Base-by-base conservation (phyloP, 192 early-diverging fungal species). In the Helicostylum pulchrum region DNA sequence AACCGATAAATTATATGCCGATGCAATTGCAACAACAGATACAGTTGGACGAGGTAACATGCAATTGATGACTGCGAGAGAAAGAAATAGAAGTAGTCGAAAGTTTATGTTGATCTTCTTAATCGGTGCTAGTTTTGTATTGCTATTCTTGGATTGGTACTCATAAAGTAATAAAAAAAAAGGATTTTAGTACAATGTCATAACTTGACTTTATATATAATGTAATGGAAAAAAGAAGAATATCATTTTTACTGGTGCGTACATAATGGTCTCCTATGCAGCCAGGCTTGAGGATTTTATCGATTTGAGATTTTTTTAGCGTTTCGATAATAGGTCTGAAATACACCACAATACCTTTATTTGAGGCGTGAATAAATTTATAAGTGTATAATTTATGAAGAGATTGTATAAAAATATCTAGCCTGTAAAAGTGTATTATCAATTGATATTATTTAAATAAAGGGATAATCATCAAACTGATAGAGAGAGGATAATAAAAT, bases 121-220 rank as follows among this genome's bases (percentile, higher is more conserved):
- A 34, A 79, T 92, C 19, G 75, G 84, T 52, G 84, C 88, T 5
- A 90, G 88, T 53, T 67, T 89, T 55, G 86, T 92, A 19, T 64
- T 92, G 20, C 60, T 92, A 36, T 92, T 92, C 64, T 72, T 92
- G 62, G 90, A 92, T 60, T 92, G 90, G 90, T 92, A 86, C 48
- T 70, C 68, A 19, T 66, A 57, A 56, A 42, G 23, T 32, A 32
- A 12, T 7, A 11, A 36, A 48, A 2, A 48, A 2, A 34, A 9
- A 15, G 8, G 10, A 2, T 45, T 45, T 45, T 15, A 45, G 10
- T 12, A 45, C 1, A 45, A 4, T 9, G 44, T 45, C 26, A 2
- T 26, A 26, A 26, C 26, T 26, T 2, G 26, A 26, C 26, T 26
- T 26, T 26, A 26, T 26, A 26, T 26, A 26, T 26, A 58, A 11